Evolutionary conservation across 78 protist genomes (phyloP).

Genomic region (Dictyostelium discoideum): dicty_2.7 NC_007089.4:25001-25500

Average conservation of each 20-base stretch:
- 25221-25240: not conserved
- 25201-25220: not conserved
- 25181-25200: not conserved
- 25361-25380: not conserved
- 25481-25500: too few species aligned
- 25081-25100: not conserved
- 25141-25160: not conserved
- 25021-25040: constrained; percentile 53
- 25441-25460: not conserved
- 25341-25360: constrained; percentile 1
- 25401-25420: not conserved
- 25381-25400: not conserved
- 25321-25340: not conserved
- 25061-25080: constrained; percentile 46
- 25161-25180: not conserved
- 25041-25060: constrained; percentile 52
- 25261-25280: not conserved
- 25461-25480: too few species aligned
- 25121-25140: not conserved
- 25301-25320: not conserved
- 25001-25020: constrained; percentile 3
- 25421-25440: not conserved
- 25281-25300: not conserved
- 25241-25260: not conserved
- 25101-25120: not conserved